Percentiles rank a stretch among this genome's conserved stretches.
Conservation (phyloP, 352 stramenopile species). For the Pythium diclinum region DNA sequence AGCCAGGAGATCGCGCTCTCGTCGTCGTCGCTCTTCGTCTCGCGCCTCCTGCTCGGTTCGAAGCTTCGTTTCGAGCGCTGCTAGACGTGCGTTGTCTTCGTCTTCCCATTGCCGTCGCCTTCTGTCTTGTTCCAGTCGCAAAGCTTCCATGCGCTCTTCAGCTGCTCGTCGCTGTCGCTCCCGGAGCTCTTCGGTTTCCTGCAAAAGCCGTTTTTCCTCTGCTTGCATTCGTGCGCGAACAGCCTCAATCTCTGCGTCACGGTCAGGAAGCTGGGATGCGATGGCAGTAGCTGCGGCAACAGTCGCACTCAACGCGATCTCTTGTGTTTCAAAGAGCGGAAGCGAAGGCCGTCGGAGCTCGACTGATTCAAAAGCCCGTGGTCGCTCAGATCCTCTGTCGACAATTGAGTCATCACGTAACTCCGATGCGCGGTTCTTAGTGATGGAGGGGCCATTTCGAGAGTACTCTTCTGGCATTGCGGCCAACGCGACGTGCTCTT, state of each 20-base stretch:
- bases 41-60: conserved; percentile 41
- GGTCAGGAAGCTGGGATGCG: not conserved
- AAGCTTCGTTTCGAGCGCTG: conserved; percentile 46
- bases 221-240: conserved; percentile 38
- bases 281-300: not conserved
- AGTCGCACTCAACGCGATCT: not conserved
- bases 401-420: not conserved
- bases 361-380: not conserved
- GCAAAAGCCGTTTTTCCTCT: conserved; percentile 40
- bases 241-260: conserved; percentile 39
- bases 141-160: conserved; percentile 50
- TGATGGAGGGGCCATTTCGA: not conserved
- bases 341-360: not conserved
- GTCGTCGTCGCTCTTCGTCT: conserved; percentile 28
- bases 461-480: not conserved
- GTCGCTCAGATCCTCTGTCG: not conserved
- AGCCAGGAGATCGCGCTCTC: conserved; percentile 33
- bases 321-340: not conserved
- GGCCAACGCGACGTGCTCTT: not conserved
- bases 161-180: conserved; percentile 44
- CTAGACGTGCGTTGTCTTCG: conserved; percentile 49
- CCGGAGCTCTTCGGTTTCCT: conserved; percentile 44
- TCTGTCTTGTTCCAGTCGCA: conserved; percentile 64
- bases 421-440: not conserved
- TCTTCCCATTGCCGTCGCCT: conserved; percentile 67